A percentile compares a stretch with the other conserved stretches of the same genome.
phyloP scores from a whole-genome alignment of 495 filamentous ascomycete species.

The Achaetomiella virescens region DNA sequence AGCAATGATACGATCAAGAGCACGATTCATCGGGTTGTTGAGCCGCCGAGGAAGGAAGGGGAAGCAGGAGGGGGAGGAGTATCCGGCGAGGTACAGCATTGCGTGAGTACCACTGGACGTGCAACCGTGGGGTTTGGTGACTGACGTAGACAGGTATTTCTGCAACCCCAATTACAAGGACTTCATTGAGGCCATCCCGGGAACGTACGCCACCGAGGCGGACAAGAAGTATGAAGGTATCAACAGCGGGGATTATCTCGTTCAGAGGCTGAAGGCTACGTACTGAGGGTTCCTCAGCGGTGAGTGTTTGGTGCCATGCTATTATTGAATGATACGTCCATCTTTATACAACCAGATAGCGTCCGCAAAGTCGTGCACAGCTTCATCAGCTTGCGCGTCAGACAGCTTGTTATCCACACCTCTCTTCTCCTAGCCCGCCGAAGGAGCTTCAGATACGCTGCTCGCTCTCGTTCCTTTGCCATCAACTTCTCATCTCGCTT shows the following conservation, averaged over 20 bases:
- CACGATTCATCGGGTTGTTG: slow-evolving; percentile 83
- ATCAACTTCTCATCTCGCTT: background rate
- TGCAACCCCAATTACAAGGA: slow-evolving; percentile 83
- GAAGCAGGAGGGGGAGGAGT: slow-evolving; percentile 35
- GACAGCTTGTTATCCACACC: background rate
- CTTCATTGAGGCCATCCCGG: slow-evolving; percentile 78
- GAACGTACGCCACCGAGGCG: slow-evolving; percentile 64
- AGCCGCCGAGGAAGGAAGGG: slow-evolving; percentile 54
- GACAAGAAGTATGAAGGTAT: slow-evolving; percentile 75
- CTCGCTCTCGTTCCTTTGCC: background rate
- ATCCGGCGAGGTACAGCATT: slow-evolving; percentile 63
- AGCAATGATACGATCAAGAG: slow-evolving; percentile 84
- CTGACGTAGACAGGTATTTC: slow-evolving; percentile 54
- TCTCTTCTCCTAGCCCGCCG: background rate
- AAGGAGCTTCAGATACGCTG: background rate
- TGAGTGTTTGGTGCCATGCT: background rate
- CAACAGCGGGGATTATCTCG: slow-evolving; percentile 75
- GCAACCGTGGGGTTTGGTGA: slow-evolving; percentile 11
- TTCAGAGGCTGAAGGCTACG: slow-evolving; percentile 71
- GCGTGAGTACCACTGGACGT: slow-evolving; percentile 43
- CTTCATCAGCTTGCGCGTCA: background rate
- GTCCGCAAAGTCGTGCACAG: background rate
- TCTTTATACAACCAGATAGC: slow-evolving; percentile 1
- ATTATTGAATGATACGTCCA: background rate
- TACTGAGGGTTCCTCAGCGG: slow-evolving; percentile 40